Conservation (phyloP, 2,329 filamentous ascomycete species). For the Sporothrix euskadiensis region DNA sequence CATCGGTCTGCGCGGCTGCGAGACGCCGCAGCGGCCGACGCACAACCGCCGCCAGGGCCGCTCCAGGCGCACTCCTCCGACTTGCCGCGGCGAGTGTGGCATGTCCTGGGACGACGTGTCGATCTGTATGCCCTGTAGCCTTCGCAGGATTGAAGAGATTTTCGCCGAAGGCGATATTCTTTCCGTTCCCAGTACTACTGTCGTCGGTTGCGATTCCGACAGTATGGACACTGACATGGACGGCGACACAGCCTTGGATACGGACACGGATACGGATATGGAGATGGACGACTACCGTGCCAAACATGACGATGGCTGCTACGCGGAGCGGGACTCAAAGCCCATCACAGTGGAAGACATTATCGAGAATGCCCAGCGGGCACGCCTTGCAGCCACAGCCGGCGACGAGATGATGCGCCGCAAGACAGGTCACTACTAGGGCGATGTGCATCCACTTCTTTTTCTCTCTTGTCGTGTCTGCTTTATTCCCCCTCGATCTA, state of each 20-base stretch:
- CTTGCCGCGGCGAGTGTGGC: not conserved
- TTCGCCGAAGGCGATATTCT: not conserved
- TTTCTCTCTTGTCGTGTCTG: slow-evolving; percentile 8
- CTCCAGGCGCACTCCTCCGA: not conserved
- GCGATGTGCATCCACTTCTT: not conserved
- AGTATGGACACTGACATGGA: not conserved
- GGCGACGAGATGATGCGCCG: slow-evolving; percentile 49
- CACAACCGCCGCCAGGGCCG: not conserved
- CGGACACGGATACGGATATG: too few relatives aligned
- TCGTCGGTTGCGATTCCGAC: not conserved
- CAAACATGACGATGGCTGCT: not conserved
- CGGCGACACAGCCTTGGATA: not conserved
- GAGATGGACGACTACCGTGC: not conserved
- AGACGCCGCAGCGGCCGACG: slow-evolving; percentile 38
- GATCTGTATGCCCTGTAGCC: slow-evolving; percentile 6
- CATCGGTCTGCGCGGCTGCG: slow-evolving; percentile 66
- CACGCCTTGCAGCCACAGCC: slow-evolving; percentile 44
- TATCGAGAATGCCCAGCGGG: slow-evolving; percentile 45
- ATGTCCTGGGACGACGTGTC: not conserved
- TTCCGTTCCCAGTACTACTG: not conserved
- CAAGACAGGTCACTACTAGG: slow-evolving; percentile 43
- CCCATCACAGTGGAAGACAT: slow-evolving; percentile 52
- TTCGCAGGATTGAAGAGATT: slow-evolving; percentile 7
- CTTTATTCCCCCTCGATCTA: not conserved
- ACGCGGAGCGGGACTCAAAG: too few relatives aligned